Percentiles rank a stretch among this genome's conserved stretches.
phyloP scores from a whole-genome alignment of 2,329 filamentous ascomycete species.

The Chrysosporium keratinophilum region DNA sequence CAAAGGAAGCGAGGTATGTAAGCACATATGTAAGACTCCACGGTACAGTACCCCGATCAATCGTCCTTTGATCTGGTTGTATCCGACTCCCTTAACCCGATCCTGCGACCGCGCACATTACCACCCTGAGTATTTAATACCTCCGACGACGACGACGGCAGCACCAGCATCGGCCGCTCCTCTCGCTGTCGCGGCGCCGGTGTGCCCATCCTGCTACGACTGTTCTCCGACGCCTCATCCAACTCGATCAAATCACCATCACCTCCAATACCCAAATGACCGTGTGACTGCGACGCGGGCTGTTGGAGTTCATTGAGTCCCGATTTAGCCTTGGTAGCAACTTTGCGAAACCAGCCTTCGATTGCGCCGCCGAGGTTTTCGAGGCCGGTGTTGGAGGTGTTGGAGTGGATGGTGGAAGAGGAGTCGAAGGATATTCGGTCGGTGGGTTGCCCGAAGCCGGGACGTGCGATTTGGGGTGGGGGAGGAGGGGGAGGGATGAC shows the following conservation, averaged over 20 bases:
- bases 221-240: slow-evolving; percentile 26
- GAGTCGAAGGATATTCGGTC: slow-evolving; percentile 29
- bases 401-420: slow-evolving; percentile 24
- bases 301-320: slow-evolving; percentile 34
- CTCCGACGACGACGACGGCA: background rate
- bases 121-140: background rate
- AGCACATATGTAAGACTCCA: background rate
- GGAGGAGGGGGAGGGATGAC: slow-evolving; percentile 56
- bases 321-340: slow-evolving; percentile 46
- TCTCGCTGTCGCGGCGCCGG: background rate
- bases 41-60: background rate
- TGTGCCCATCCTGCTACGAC: slow-evolving; percentile 1
- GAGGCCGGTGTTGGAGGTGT: slow-evolving; percentile 40
- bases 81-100: background rate
- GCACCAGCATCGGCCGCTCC: background rate
- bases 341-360: slow-evolving; percentile 80
- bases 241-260: slow-evolving; percentile 38
- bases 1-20: background rate
- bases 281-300: slow-evolving; percentile 8
- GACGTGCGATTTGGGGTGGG: slow-evolving; percentile 26
- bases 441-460: slow-evolving; percentile 11
- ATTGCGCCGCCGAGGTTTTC: slow-evolving; percentile 80
- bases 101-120: background rate
- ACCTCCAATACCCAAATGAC: slow-evolving; percentile 22
- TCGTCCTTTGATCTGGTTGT: background rate